Base-by-base conservation (phyloP, 108 stramenopile genomes). In the Stephanodiscus triporus region DNA sequence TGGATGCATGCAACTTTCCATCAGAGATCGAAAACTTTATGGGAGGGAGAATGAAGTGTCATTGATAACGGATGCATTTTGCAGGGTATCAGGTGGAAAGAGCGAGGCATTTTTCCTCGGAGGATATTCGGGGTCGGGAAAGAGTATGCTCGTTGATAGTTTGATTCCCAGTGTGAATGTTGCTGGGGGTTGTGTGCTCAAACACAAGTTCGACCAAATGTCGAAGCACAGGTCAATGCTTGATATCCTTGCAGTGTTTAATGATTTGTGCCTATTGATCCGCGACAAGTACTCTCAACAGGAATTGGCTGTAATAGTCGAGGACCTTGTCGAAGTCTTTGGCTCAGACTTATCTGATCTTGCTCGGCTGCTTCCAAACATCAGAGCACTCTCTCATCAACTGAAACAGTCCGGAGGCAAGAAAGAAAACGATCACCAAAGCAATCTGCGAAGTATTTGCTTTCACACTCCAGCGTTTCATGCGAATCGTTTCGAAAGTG, bases 31-130 rank as follows among this genome's bases (percentile, higher is more conserved):
- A 51, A 79, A 72, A 47, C 49, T 79, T 30, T 79, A 79, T 45
- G 78, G 78, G 8, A 34, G 78, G 23, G 57, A 66, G 57, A 59
- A 72, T 22, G 71, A 79, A 29, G 51, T 72, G 10, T 51, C 65
- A 0, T 11, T 42, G 6, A 57, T 79, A 55, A 66, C 70, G 11
- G 62, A 80, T 24, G 62, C 79, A 55, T 80, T 73, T 36, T 69
- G 62, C 47, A 60, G 79, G 27, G 79, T 80, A 5, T 70, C 62
- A 9, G 53, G 42, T 11, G 72, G 72, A 23, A 20, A 68, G 10
- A 68, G 67, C 67, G 79, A 73, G 48, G 79, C 79, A 26, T 63
- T 73, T n/a, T 67, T 80, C 36, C 63, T 80, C 49, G 53, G 72
- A 13, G 79, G 79, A 0, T 80, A 53, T 14, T 73, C 72, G 6